Conservation (phyloP, 345 rosid genomes). For the Rhizophora apiculata region DNA sequence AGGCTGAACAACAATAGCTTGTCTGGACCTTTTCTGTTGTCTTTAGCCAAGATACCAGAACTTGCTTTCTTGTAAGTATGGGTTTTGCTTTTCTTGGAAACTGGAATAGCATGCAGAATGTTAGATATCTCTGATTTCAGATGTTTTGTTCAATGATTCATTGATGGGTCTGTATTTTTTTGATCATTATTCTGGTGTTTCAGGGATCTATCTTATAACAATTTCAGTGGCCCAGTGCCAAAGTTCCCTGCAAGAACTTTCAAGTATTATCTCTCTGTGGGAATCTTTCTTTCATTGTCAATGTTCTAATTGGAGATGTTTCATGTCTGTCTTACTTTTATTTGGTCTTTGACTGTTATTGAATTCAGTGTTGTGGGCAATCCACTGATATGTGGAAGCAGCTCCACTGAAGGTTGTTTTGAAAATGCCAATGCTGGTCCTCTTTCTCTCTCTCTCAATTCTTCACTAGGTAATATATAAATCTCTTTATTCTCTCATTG, state of each 20-base stretch:
- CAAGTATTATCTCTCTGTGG: slow-evolving; percentile 42
- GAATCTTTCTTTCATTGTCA: not conserved
- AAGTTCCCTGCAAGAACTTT: slow-evolving; percentile 72
- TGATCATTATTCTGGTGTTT: slow-evolving; percentile 17
- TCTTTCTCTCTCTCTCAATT: slow-evolving; percentile 43
- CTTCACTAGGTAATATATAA: slow-evolving; percentile 47
- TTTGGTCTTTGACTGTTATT: slow-evolving; percentile 15
- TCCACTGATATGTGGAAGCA: slow-evolving; percentile 67
- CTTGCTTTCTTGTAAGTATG: slow-evolving; percentile 86
- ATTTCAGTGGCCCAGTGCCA: slow-evolving; percentile 81
- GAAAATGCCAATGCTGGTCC: slow-evolving; percentile 51
- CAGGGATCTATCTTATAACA: slow-evolving; percentile 93
- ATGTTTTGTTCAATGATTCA: slow-evolving; percentile 4
- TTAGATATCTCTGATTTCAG: slow-evolving; percentile 3
- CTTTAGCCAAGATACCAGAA: slow-evolving; percentile 60
- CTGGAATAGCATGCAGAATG: slow-evolving; percentile 5
- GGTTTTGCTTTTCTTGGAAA: slow-evolving; percentile 15
- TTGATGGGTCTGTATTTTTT: slow-evolving; percentile 12
- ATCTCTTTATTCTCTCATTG: not conserved
- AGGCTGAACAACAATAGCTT: slow-evolving; percentile 93
- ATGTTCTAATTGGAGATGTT: not conserved
- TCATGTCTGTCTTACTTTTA: not conserved
- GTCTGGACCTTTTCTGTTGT: slow-evolving; percentile 71
- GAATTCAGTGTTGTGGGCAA: slow-evolving; percentile 71
- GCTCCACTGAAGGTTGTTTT: slow-evolving; percentile 50